Evolutionary conservation across 148 eudicot genomes (phyloP), one percentile per base, ranked within the genome.

Genomic region (Vaccinium macrocarpon): DNA sequence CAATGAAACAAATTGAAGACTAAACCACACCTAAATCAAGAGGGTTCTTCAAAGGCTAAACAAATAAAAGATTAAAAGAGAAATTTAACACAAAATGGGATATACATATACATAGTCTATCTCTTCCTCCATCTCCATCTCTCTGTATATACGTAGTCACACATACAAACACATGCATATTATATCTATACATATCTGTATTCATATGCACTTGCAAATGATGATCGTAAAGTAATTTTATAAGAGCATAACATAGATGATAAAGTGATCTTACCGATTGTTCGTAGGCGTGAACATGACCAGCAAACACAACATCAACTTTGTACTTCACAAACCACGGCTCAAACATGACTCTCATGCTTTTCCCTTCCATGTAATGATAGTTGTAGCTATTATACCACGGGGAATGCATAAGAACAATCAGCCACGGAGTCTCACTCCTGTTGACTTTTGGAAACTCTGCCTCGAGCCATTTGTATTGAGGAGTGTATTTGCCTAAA

Each of bases 281-380:
- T 49, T 92, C 95, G 48, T 92, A 92, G 8, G 95, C 92, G 16
- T 92, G 95, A 80, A 91, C 92, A 84, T 92, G 95, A 25, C 95
- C 95, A 2, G 95, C 88, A 87, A 91, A 90, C 1, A 92, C 95
- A 13, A 92, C 70, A 77, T 92, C 95, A 49, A 91, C 95, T 82
- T 91, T 90, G 92, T 89, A 88, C 72, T 91, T 16, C 15, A 90
- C 90, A 81, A 92, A 89, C 93, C 92, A 96, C 11, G 91, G 87
- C 87, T 96, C 98, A 11, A 73, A 96, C 92, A 91, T 88, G 13
- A 92, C 93, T 87, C 98, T 91, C 98, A 95, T 95, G 66, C 92
- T 85, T 88, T 95, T 98, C 19, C 98, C 98, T 91, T 96, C 99
- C 97, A 95, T 93, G 82, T 90, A 97, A 77, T 97, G 99, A 84